Conservation (phyloP, 305 asterid species). For the Plantago lanceolata region DNA sequence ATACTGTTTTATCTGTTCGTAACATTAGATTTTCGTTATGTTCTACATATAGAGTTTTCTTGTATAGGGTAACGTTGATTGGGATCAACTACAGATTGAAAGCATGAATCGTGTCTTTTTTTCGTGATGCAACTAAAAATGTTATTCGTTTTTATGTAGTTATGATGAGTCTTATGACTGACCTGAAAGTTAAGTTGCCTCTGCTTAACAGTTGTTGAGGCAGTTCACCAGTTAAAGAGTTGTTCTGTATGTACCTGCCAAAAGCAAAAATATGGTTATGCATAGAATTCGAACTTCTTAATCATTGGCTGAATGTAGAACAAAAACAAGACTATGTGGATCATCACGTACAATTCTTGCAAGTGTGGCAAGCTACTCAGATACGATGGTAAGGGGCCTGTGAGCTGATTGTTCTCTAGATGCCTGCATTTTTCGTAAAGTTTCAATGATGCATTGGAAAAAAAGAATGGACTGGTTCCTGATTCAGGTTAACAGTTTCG, state of each 20-base stretch:
- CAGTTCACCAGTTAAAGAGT: constrained; percentile 76
- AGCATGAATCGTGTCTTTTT: too few relatives aligned
- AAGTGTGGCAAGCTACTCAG: constrained; percentile 65
- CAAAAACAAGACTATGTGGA: constrained; percentile 7
- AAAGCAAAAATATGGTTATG: constrained; percentile 4
- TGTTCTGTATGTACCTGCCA: constrained; percentile 73
- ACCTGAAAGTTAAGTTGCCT: constrained; percentile 70
- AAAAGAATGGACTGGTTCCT: neutral
- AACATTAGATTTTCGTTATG: too few relatives aligned
- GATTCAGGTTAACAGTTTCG: neutral
- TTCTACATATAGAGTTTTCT: too few relatives aligned
- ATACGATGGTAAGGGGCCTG: constrained; percentile 65
- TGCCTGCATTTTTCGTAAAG: constrained; percentile 53
- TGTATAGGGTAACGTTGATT: too few relatives aligned
- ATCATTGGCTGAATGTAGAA: neutral
- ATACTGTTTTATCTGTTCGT: too few relatives aligned
- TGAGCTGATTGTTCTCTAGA: constrained; percentile 73
- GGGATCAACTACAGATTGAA: too few relatives aligned
- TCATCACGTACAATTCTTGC: constrained; percentile 60
- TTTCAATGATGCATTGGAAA: constrained; percentile 3
- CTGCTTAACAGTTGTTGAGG: constrained; percentile 48
- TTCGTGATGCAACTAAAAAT: too few relatives aligned
- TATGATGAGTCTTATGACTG: too few relatives aligned
- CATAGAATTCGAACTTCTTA: too few relatives aligned
- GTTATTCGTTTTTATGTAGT: neutral